Evolutionary conservation across 2,329 filamentous ascomycete genomes (phyloP).

Genomic region (Pseudocercospora musae): DNA sequence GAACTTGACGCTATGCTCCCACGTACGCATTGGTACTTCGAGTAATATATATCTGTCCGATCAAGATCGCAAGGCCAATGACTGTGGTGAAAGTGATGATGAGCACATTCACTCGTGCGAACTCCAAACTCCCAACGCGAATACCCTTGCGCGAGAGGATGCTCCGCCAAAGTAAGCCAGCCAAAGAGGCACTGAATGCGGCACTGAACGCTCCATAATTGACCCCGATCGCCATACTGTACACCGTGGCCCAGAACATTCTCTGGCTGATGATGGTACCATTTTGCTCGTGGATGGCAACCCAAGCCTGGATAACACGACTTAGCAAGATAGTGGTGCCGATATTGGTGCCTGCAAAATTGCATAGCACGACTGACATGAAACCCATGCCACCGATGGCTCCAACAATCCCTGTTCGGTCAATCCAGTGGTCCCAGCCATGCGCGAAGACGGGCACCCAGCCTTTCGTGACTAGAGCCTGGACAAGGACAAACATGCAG

Average conservation of each 20-base stretch:
- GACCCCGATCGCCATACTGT: conserved; percentile 70
- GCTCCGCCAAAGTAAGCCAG: conserved; percentile 69
- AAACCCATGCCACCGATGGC: conserved; percentile 71
- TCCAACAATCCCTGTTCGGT: conserved; percentile 65
- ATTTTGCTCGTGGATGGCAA: conserved; percentile 53
- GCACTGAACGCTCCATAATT: conserved; percentile 74
- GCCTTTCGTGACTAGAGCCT: conserved; percentile 68
- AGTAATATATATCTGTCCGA: conserved; percentile 63
- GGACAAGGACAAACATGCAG: conserved; percentile 71
- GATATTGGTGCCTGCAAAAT: conserved; percentile 77
- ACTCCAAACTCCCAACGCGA: conserved; percentile 60
- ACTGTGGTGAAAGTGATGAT: conserved; percentile 69
- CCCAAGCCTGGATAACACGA: conserved; percentile 67
- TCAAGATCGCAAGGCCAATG: conserved; percentile 59
- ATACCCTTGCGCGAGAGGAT: conserved; percentile 68
- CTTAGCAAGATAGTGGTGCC: conserved; percentile 71
- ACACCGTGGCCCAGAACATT: conserved; percentile 71
- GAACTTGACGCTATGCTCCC: not conserved
- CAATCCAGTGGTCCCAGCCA: conserved; percentile 71
- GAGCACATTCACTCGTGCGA: conserved; percentile 65
- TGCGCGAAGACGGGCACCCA: conserved; percentile 72
- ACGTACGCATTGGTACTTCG: conserved; percentile 42
- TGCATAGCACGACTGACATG: conserved; percentile 64
- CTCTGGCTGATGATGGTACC: conserved; percentile 56
- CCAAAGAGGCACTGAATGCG: conserved; percentile 68